A percentile compares a stretch with the other conserved stretches of the same genome.
These are phyloP conservation scores for Kitagawia praeruptora DNA, from an alignment of 129 eudicot genomes.

Conservation along the genomic window DNA sequence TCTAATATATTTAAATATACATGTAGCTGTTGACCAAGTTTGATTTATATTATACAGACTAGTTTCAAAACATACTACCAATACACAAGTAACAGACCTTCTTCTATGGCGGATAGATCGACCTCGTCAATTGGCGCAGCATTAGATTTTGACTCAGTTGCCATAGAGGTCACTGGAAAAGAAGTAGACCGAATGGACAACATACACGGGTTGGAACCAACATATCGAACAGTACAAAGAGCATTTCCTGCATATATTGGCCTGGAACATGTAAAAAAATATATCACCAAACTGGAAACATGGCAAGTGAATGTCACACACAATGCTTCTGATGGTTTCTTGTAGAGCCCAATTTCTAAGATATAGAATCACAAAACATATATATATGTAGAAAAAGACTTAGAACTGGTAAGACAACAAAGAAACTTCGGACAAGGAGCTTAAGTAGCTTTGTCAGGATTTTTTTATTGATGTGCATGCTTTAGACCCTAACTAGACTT, in stretches of 20 bases:
- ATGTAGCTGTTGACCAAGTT: not conserved
- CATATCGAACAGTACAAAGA: slow-evolving; percentile 74
- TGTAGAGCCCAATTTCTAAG: not conserved
- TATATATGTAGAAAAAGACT: not conserved
- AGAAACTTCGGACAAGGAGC: not conserved
- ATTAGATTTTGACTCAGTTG: slow-evolving; percentile 36
- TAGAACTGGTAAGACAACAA: not conserved
- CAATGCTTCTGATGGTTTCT: not conserved
- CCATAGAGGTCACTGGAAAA: slow-evolving; percentile 39
- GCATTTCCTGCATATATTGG: slow-evolving; percentile 99
- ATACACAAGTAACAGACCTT: slow-evolving; percentile 46
- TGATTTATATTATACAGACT: not conserved
- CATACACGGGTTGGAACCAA: slow-evolving; percentile 79
- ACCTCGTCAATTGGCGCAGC: slow-evolving; percentile 64
- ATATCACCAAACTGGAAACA: not conserved
- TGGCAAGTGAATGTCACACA: not conserved
- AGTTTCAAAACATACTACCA: not conserved
- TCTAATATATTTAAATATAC: not conserved
- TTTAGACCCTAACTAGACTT: not conserved
- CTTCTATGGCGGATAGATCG: slow-evolving; percentile 66
- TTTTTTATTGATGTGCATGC: not conserved
- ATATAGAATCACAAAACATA: too few relatives aligned
- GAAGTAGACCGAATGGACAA: slow-evolving; percentile 75
- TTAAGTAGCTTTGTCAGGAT: not conserved
- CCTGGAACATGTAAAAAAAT: slow-evolving; percentile 32